Conservation (phyloP, 345 rosid species). For the Erucastrum elatum region DNA sequence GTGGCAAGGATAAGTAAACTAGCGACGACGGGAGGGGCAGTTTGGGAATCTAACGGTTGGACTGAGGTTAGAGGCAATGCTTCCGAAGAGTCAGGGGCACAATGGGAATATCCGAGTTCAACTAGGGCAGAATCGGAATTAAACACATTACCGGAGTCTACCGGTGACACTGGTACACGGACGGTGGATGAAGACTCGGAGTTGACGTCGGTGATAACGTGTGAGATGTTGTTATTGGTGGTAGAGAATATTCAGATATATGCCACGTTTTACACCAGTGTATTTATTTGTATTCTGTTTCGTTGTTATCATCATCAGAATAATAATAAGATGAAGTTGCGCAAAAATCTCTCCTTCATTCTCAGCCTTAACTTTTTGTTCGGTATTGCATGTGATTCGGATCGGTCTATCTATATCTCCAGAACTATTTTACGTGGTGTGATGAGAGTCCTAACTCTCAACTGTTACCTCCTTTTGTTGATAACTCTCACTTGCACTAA, state of each 20-base stretch:
- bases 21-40: slow-evolving; percentile 37
- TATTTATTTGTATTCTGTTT: slow-evolving; percentile 19
- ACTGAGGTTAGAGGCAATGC: slow-evolving; percentile 39
- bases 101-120: slow-evolving; percentile 31
- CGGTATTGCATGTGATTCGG: slow-evolving; percentile 42
- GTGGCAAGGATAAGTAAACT: slow-evolving; percentile 47
- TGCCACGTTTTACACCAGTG: slow-evolving; percentile 29
- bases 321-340: slow-evolving; percentile 10
- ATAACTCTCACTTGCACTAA: slow-evolving; percentile 27
- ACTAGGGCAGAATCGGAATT: slow-evolving; percentile 29
- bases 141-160: slow-evolving; percentile 24
- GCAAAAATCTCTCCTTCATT: slow-evolving; percentile 19
- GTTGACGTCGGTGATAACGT: slow-evolving; percentile 11
- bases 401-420: slow-evolving; percentile 31
- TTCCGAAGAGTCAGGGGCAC: slow-evolving; percentile 20
- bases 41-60: slow-evolving; percentile 72
- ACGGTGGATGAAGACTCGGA: background rate
- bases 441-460: slow-evolving; percentile 30
- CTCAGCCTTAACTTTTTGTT: slow-evolving; percentile 41
- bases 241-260: slow-evolving; percentile 40
- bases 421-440: slow-evolving; percentile 31
- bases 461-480: slow-evolving; percentile 27
- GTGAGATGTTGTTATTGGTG: slow-evolving; percentile 31
- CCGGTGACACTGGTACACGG: background rate
- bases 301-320: slow-evolving; percentile 7